phyloP scores from a whole-genome alignment of 2,329 filamentous ascomycete species.

The Xylariaceae sp. region DNA sequence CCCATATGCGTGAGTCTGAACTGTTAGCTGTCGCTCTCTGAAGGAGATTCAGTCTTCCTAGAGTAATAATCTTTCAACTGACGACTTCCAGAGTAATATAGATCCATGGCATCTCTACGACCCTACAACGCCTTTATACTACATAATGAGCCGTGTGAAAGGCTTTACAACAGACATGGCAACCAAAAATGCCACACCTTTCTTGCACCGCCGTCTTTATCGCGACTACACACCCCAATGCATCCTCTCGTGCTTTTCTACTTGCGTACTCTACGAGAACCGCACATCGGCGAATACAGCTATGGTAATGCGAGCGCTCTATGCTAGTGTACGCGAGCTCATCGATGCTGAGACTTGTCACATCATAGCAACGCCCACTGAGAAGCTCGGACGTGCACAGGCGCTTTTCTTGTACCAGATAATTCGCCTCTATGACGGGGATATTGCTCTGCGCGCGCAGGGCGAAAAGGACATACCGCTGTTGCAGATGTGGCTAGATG shows the following conservation, averaged over 20 bases:
- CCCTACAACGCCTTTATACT: conserved; percentile 34
- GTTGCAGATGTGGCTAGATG: conserved; percentile 29
- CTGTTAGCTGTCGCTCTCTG: neutral
- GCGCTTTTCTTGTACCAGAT: conserved; percentile 35
- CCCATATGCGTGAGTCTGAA: conserved; percentile 32
- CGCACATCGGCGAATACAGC: conserved; percentile 36
- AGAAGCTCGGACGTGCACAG: conserved; percentile 36
- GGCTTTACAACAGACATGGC: conserved; percentile 36
- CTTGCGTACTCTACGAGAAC: conserved; percentile 39
- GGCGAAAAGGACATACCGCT: conserved; percentile 30
- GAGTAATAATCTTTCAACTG: conserved; percentile 6
- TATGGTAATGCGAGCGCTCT: conserved; percentile 39
- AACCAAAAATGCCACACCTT: conserved; percentile 37
- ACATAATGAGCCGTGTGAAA: conserved; percentile 37
- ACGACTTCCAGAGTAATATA: conserved; percentile 26
- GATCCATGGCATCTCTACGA: conserved; percentile 40
- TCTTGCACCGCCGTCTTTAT: conserved; percentile 41
- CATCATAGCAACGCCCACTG: conserved; percentile 27
- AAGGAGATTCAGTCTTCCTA: neutral
- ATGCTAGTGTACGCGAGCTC: conserved; percentile 34
- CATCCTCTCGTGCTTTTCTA: conserved; percentile 42
- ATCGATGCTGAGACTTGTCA: conserved; percentile 16
- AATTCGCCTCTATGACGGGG: conserved; percentile 36
- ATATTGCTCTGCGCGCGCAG: conserved; percentile 29
- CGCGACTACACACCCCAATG: conserved; percentile 33